phyloP scores from a whole-genome alignment of 1,139 yeast species.

The Meyerozyma athensensis region DNA sequence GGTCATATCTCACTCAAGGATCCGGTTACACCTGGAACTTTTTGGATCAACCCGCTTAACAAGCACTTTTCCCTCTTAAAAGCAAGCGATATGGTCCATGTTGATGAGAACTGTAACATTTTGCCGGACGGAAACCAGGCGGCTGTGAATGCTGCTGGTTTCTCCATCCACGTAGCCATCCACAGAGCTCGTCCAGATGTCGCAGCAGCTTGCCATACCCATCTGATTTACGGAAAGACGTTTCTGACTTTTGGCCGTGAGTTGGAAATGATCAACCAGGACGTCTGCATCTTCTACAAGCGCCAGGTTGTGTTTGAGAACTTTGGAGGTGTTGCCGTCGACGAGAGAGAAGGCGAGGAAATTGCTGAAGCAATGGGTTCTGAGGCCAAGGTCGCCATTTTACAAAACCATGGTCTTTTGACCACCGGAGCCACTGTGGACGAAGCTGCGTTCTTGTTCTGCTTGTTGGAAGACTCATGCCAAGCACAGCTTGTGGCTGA shows the following conservation, averaged over 20 bases:
- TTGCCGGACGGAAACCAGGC: conserved; percentile 59
- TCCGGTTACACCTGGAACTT: conserved; percentile 65
- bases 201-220: conserved; percentile 79
- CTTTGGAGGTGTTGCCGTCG: conserved; percentile 80
- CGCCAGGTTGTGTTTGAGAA: conserved; percentile 60
- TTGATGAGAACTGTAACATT: conserved; percentile 66
- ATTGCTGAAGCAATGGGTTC: conserved; percentile 65
- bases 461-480: conserved; percentile 60
- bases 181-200: conserved; percentile 78
- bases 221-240: conserved; percentile 70
- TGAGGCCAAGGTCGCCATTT: conserved; percentile 56
- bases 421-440: conserved; percentile 78
- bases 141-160: conserved; percentile 77
- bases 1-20: conserved; percentile 81
- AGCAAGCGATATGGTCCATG: conserved; percentile 73
- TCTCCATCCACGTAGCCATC: conserved; percentile 71
- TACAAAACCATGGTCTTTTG: conserved; percentile 74
- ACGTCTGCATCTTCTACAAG: conserved; percentile 63
- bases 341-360: conserved; percentile 62
- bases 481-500: conserved; percentile 69
- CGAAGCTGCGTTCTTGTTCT: conserved; percentile 74
- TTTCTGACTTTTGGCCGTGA: conserved; percentile 68
- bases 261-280: conserved; percentile 78
- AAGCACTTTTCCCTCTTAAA: conserved; percentile 65
- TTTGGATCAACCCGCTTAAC: conserved; percentile 79